phyloP scores from a whole-genome alignment of 192 early-diverging fungal species.

The Coemansia pectinata region DNA sequence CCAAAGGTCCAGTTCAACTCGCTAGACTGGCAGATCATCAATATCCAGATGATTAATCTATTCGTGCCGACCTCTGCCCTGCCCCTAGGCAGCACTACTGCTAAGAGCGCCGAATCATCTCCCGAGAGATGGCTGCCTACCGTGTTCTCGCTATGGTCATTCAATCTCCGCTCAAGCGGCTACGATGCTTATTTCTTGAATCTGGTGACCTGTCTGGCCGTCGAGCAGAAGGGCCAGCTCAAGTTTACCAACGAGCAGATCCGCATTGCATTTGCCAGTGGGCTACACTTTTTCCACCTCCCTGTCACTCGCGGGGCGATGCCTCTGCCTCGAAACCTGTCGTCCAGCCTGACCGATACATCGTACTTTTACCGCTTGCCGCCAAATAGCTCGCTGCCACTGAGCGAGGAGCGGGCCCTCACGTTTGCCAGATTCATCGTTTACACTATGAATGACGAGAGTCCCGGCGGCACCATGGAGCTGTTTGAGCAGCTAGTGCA shows the following conservation, averaged over 20 bases:
- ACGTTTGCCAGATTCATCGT: slow-evolving; percentile 79
- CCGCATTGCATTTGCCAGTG: slow-evolving; percentile 52
- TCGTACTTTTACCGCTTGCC: slow-evolving; percentile 41
- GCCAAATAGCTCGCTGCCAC: slow-evolving; percentile 24
- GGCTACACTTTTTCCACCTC: slow-evolving; percentile 50
- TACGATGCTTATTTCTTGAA: slow-evolving; percentile 74
- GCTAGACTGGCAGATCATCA: slow-evolving; percentile 58
- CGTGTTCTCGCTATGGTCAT: slow-evolving; percentile 81
- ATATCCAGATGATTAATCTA: slow-evolving; percentile 62
- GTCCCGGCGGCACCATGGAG: slow-evolving; percentile 56
- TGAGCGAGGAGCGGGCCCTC: slow-evolving; percentile 44
- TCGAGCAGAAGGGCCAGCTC: slow-evolving; percentile 38
- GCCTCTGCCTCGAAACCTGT: slow-evolving; percentile 21
- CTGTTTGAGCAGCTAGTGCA: slow-evolving; percentile 76
- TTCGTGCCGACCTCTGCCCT: slow-evolving; percentile 65
- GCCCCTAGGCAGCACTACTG: background rate
- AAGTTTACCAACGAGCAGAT: slow-evolving; percentile 43
- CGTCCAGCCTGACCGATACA: slow-evolving; percentile 26
- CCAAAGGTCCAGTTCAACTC: slow-evolving; percentile 74
- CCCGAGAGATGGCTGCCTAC: slow-evolving; percentile 75
- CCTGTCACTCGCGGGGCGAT: slow-evolving; percentile 26
- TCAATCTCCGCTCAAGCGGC: slow-evolving; percentile 58
- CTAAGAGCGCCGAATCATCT: slow-evolving; percentile 17
- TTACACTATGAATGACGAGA: slow-evolving; percentile 66
- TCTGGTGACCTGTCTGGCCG: slow-evolving; percentile 69